These are phyloP conservation scores for Xylariaceae sp. DNA, from an alignment of 2,329 filamentous ascomycete species.

Conservation along the genomic window DNA sequence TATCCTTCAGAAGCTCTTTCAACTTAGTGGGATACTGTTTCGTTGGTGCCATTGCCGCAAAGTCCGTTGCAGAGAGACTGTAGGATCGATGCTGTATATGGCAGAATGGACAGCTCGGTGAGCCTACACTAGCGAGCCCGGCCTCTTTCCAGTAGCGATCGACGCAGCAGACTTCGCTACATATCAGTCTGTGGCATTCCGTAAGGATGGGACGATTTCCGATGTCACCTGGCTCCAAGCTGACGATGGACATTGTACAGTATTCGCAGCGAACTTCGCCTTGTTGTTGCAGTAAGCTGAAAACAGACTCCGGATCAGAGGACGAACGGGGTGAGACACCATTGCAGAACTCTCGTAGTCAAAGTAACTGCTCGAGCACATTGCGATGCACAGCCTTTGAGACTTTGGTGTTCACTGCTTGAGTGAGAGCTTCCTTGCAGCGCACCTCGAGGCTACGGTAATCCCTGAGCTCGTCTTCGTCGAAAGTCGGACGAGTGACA, in stretches of 20 bases:
- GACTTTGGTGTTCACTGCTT: constrained; percentile 2
- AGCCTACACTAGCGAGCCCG: too few species aligned
- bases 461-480: constrained; percentile 4
- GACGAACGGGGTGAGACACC: constrained; percentile 2
- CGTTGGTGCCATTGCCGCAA: neutral
- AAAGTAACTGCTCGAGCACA: constrained; percentile 17
- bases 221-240: neutral
- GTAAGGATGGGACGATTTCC: too few species aligned
- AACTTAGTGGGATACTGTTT: constrained; percentile 16
- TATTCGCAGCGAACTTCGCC: constrained; percentile 4
- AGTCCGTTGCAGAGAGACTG: too few species aligned
- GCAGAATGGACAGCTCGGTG: too few species aligned
- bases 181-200: too few species aligned
- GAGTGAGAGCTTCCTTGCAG: constrained; percentile 9
- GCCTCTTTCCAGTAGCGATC: too few species aligned
- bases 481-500: constrained; percentile 6
- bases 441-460: constrained; percentile 7
- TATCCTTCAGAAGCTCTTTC: constrained; percentile 16
- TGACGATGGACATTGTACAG: constrained; percentile 4
- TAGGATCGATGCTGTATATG: too few species aligned
- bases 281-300: constrained; percentile 10
- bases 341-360: constrained; percentile 25
- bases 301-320: constrained; percentile 6
- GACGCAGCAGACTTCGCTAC: too few species aligned
- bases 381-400: neutral